A percentile compares a stretch with the other conserved stretches of the same genome.
These are phyloP conservation scores for Cryptomeria japonica DNA, from an alignment of 75 land plant genomes.

Conservation along the genomic window DNA sequence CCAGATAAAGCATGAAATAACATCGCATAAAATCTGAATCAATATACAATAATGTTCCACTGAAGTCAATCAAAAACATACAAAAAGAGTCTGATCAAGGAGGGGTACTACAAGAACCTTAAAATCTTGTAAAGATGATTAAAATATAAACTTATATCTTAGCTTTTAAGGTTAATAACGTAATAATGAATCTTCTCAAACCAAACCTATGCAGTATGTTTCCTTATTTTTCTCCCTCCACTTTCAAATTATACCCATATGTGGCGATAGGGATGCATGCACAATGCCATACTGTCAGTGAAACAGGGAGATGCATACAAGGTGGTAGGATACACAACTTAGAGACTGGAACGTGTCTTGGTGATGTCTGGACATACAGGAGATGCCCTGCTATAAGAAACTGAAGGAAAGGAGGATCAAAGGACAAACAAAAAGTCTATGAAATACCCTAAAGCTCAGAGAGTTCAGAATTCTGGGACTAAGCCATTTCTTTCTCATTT, in stretches of 20 bases:
- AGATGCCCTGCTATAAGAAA: not conserved
- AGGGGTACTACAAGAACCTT: too few species aligned
- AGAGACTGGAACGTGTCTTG: not conserved
- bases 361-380: not conserved
- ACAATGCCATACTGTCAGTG: not conserved
- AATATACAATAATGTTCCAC: too few species aligned
- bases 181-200: not conserved
- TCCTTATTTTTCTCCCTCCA: not conserved
- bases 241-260: not conserved
- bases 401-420: not conserved
- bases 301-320: not conserved
- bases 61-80: too few species aligned
- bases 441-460: not conserved
- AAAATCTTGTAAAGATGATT: not conserved
- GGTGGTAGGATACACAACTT: not conserved
- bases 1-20: too few species aligned
- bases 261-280: not conserved
- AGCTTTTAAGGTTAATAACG: not conserved
- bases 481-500: not conserved
- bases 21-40: too few species aligned
- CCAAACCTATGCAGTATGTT: not conserved
- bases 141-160: not conserved
- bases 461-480: not conserved
- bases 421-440: not conserved
- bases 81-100: too few species aligned